Base-by-base conservation (phyloP, 2,329 filamentous ascomycete species). In the Trichoderma sp. region DNA sequence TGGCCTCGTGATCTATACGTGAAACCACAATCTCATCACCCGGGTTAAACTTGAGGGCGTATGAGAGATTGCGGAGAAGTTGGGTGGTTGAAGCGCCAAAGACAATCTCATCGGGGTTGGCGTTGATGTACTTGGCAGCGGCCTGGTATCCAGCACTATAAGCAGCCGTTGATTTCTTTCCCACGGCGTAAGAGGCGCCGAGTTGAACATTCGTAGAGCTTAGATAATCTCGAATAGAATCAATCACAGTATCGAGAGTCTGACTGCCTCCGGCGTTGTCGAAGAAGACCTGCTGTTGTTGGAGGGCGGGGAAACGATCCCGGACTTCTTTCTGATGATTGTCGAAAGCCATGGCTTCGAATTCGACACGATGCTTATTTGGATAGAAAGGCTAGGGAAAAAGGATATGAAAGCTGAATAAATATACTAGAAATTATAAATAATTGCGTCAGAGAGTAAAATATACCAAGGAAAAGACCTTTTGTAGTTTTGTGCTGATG, bases 181-280 rank as follows among this genome's bases (percentile, higher is more conserved):
- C 89, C 1, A 90, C 86, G 6, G 86, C 85, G 81, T 96, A 95
- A 0, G 89, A 91, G 3, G 92, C 93, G 24, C 93, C 93, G 0
- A 95, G 88, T 81, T 96, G 94, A 59, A 95, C 93, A 78, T 95
- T 95, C 77, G 87, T 92, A 33, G 87, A 88, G 50, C 88, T 85
- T 9, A 95, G 87, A 79, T 95, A 95, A 29, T 91, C 86, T 1
- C 86, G 86, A 74, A 95, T 91, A 1, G 89, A 88, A 74, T 93
- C 89, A 75, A 93, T 91, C 18, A 94, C 94, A 18, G 88, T 86
- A 31, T 89, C 89, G 4, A 95, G 84, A 1, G 90, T 88, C 80
- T 95, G 93, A 80, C 91, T 94, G 50, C 93, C 93, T 21, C 93
- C 93, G 12, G 93, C 94, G 81, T 95, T 95, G 81, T 96, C 93